These are phyloP conservation scores for Gymnopilus junonius DNA, from an alignment of 768 basidiomycete genomes.

Conservation along the genomic window DNA sequence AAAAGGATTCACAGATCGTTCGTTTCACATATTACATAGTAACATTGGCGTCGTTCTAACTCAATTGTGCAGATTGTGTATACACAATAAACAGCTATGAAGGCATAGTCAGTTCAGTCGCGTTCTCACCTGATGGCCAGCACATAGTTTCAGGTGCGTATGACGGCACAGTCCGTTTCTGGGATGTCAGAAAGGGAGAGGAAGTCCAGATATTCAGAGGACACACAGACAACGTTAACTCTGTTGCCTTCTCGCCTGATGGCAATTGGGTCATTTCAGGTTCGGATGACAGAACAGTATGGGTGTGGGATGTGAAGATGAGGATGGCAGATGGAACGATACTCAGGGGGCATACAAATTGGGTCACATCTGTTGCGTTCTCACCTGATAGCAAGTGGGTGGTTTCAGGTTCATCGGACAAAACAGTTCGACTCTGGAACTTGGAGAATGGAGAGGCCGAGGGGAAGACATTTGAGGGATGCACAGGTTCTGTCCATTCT, in stretches of 20 bases:
- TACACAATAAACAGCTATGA: too few species aligned
- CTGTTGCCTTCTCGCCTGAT: background rate
- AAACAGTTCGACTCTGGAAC: background rate
- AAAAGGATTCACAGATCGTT: too few species aligned
- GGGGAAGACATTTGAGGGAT: background rate
- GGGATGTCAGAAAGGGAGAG: too few species aligned
- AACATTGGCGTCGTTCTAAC: too few species aligned
- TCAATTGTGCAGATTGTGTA: too few species aligned
- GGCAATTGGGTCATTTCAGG: background rate
- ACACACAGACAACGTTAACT: background rate
- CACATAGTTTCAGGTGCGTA: too few species aligned
- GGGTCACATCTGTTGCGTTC: background rate
- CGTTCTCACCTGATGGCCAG: too few species aligned
- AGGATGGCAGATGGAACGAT: background rate
- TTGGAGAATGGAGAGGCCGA: background rate
- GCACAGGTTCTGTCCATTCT: background rate
- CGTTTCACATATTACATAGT: too few species aligned
- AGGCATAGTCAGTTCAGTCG: too few species aligned
- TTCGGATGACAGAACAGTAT: background rate
- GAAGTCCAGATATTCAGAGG: too few species aligned
- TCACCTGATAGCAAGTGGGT: background rate
- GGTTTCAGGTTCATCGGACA: background rate
- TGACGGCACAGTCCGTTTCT: too few species aligned
- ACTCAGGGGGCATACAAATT: background rate
- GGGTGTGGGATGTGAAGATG: background rate